Evolutionary conservation across 2,329 filamentous ascomycete species (phyloP), one percentile per base, ranked within the genome.

Genomic region (Sclerotinia glacialis): DNA sequence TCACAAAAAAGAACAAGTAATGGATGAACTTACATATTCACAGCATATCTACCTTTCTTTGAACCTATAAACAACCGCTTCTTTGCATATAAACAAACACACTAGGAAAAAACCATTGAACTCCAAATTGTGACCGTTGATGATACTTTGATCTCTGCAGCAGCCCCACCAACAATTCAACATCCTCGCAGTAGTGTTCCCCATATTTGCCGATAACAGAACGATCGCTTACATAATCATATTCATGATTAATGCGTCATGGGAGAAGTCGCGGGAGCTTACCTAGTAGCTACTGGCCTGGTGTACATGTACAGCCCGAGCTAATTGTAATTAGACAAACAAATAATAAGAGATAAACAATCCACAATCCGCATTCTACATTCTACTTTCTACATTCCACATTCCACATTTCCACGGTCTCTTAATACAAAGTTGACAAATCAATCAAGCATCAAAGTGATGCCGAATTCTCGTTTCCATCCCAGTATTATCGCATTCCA

Each of bases 21-120:
- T n/a, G 37, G 28, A 54, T 37, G 6, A 21, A 66, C 64, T 54
- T 66, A 66, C 64, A 66, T 66, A 26, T 62, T 66, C 37, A 28
- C 37, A 66, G 64, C 64, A 65, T 65, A 60, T 60, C 63, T 65
- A 65, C 53, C 34, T 64, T 52, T 42, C 56, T 46, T 46, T 63
- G 28, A 34, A 47, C 31, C 21, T n/a, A 42, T 47, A 9, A 46
- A 56, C 37, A 50, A 58, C 53, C 28, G 21, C 18, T 46, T 23
- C 42, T 59, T 42, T 26, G 56, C 26, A 31, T 47, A 34, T 23
- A 12, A 34, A 59, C 18, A 46, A 21, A 46, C 14, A 18, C 31
- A 16, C 26, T 26, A n/a, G 11, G 18, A 47, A 18, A n/a, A 60
- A 46, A 28, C 9, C 42, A 18, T 12, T 31, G 4, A 47, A 49